Evolutionary conservation across 108 stramenopile genomes (phyloP).

Genomic region (Conticribra guillardii): DNA sequence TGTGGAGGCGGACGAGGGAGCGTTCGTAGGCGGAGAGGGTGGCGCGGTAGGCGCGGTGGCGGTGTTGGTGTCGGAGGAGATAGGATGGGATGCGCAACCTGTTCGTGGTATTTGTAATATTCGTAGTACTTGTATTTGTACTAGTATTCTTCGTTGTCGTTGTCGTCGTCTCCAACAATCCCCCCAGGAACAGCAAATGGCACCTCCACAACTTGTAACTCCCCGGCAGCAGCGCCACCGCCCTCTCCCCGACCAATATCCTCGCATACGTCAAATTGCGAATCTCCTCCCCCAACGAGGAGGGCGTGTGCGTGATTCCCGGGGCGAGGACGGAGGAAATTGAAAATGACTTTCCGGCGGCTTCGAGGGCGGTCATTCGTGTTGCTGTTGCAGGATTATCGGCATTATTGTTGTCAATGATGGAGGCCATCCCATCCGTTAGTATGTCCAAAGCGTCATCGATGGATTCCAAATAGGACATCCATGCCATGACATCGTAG

Average conservation of each 20-base stretch:
- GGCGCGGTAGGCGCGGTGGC: constrained; percentile 16
- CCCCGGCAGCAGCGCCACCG: constrained; percentile 86
- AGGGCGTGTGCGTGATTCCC: constrained; percentile 31
- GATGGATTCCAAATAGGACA: constrained; percentile 75
- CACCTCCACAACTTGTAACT: constrained; percentile 97
- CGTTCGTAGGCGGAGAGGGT: constrained; percentile 70
- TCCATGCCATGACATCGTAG: constrained; percentile 86
- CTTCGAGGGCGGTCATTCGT: constrained; percentile 23
- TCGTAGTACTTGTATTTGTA: too few species aligned
- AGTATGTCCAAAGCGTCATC: constrained; percentile 55
- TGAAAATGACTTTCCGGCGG: constrained; percentile 27
- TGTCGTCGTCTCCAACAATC: constrained; percentile 11
- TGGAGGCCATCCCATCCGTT: not conserved
- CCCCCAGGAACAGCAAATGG: constrained; percentile 71
- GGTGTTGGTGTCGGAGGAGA: not conserved
- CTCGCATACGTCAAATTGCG: constrained; percentile 14
- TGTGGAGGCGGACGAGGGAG: constrained; percentile 80
- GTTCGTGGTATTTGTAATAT: too few species aligned
- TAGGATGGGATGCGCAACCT: too few species aligned
- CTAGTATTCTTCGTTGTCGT: too few species aligned
- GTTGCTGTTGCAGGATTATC: not conserved
- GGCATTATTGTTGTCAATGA: not conserved
- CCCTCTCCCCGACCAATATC: constrained; percentile 69
- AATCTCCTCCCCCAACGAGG: constrained; percentile 7
- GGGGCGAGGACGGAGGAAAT: constrained; percentile 18